These are phyloP conservation scores for Pholiota molesta DNA, from an alignment of 768 basidiomycete species.

Conservation along the genomic window DNA sequence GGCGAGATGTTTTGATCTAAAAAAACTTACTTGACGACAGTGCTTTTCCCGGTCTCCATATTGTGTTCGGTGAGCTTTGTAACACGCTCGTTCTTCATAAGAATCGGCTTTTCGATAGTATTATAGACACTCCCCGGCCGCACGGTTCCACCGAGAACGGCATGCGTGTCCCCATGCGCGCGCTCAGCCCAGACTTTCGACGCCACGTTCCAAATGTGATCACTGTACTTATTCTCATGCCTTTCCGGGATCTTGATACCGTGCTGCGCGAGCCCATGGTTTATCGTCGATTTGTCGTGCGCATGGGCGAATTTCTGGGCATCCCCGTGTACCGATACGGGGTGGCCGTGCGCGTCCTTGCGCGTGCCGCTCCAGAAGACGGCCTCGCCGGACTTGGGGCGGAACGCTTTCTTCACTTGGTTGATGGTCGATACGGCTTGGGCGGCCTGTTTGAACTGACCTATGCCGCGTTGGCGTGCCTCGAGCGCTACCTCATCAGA, in stretches of 20 bases:
- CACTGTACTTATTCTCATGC: conserved; percentile 2
- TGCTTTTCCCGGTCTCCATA: conserved; percentile 3
- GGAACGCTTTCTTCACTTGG: conserved; percentile 3
- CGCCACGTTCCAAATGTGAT: conserved; percentile 12
- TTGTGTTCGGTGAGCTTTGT: conserved; percentile 13
- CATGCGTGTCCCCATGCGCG: conserved; percentile 7
- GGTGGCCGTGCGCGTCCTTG: not conserved
- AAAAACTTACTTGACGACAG: conserved; percentile 13
- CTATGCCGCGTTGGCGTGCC: not conserved
- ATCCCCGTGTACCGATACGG: conserved; percentile 7
- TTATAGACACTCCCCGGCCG: conserved; percentile 11
- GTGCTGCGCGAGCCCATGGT: not conserved
- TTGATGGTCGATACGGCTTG: conserved; percentile 3
- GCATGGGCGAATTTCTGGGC: conserved; percentile 7
- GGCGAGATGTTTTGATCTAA: no score
- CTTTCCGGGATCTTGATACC: conserved; percentile 7
- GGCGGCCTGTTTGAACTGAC: not conserved
- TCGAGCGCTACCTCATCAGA: not conserved
- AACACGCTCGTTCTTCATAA: conserved; percentile 13
- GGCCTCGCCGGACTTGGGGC: conserved; percentile 7
- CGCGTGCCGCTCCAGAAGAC: conserved; percentile 18
- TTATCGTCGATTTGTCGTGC: conserved; percentile 6
- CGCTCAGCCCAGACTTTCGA: conserved; percentile 11
- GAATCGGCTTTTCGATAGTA: conserved; percentile 13
- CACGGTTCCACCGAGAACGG: conserved; percentile 12